Base-by-base conservation (phyloP, 2,329 filamentous ascomycete species). In the Emmonsiellopsis sp. region DNA sequence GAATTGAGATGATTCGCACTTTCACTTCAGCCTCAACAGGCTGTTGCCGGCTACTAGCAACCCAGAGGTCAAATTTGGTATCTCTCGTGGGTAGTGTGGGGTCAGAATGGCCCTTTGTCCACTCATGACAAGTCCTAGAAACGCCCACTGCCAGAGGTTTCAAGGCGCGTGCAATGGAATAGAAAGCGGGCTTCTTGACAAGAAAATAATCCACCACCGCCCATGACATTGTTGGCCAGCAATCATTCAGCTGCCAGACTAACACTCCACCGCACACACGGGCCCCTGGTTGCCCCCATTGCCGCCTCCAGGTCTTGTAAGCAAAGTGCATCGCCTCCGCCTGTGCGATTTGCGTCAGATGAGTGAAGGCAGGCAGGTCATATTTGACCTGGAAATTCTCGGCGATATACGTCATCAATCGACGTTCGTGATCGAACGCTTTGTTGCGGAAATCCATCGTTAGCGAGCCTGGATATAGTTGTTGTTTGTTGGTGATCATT, bases 371-470 rank as follows among this genome's bases (percentile, higher is more conserved):
- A 10, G n/a, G 41, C 2, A 44, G 41, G 20, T 44, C 20, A 10
- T 16, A 16, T 9, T 15, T 9, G 41, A 44, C 5, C 2, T 87
- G 82, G 65, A 95, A 82, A 71, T 95, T 95, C 69, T 95, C 91
- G 3, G 89, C 87, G 1, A 95, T 77, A 64, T 96, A 96, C 1
- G 91, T 83, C 1, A 89, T 90, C 54, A 96, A 83, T 44, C 89
- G 79, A 32, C 90, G 82, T 69, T 94, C 88, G 65, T 95, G 89
- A 0, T 91, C 91, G 50, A 86, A 86, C 1, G 90, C 92, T 72
- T 96, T 96, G 76, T 96, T 96, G 76, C 96, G 91, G 67, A 95
- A 95, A 68, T 95, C 90, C 26, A 96, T 73, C 6, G 90, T 92
- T 34, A 86, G 84, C 3, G 87, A 93, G 65, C 94, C 88, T 1